Evolutionary conservation across 2,329 filamentous ascomycete species (phyloP).

Genomic region (Fusarium palustre): DNA sequence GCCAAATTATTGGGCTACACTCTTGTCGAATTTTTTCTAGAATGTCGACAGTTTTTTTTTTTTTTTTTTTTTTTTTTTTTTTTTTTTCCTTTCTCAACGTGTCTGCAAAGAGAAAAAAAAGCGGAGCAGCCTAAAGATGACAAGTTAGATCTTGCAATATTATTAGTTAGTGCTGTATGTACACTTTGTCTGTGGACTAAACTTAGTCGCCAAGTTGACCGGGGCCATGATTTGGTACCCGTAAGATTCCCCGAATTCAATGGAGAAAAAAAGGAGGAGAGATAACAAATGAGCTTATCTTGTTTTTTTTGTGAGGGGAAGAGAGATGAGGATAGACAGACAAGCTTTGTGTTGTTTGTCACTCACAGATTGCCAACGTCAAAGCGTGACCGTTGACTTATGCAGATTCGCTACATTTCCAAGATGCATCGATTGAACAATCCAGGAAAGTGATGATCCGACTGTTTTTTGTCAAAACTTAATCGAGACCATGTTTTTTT

Average conservation of each 20-base stretch:
- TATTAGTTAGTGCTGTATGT: not conserved
- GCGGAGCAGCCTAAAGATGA: conserved; percentile 15
- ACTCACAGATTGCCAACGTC: not conserved
- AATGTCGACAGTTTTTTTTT: not conserved
- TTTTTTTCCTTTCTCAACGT: not conserved
- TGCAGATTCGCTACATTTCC: not conserved
- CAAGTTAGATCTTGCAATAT: not conserved
- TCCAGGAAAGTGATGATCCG: not conserved
- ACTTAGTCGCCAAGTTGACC: not conserved
- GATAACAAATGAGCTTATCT: not conserved
- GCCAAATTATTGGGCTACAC: not conserved
- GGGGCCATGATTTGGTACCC: conserved; percentile 3
- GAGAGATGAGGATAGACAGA: not conserved
- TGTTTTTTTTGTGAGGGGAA: not conserved
- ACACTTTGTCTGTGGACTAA: not conserved
- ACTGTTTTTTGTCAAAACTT: not conserved
- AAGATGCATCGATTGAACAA: not conserved
- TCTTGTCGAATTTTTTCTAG: not conserved
- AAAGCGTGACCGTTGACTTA: not conserved
- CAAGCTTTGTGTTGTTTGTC: not conserved
- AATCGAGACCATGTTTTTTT: not conserved
- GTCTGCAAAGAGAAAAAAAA: not conserved
- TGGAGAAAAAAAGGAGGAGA: not conserved
- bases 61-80: not conserved
- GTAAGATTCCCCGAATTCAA: not conserved